phyloP scores from a whole-genome alignment of 83 land plant genomes.

The Larix sibirica region DNA sequence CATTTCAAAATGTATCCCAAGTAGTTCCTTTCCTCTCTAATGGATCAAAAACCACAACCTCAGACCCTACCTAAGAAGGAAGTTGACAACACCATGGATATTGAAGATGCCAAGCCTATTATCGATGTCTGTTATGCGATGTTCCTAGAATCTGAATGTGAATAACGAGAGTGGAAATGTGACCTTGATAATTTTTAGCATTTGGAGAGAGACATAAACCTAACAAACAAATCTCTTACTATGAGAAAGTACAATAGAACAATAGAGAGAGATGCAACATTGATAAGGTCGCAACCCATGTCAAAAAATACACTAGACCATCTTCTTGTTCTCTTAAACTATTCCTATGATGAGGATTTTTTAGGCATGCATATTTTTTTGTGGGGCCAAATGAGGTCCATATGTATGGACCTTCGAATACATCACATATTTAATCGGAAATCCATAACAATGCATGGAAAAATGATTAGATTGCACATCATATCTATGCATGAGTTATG shows the following conservation, averaged over 20 bases:
- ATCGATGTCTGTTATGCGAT: constrained; percentile 88
- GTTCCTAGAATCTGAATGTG: constrained; percentile 95
- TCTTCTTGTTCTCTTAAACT: constrained; percentile 67
- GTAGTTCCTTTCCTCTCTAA: background rate
- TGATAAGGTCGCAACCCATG: constrained; percentile 91
- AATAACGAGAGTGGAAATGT: constrained; percentile 93
- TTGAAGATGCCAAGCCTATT: constrained; percentile 46
- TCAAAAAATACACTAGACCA: constrained; percentile 80
- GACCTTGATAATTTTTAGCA: constrained; percentile 92
- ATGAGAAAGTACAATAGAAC: constrained; percentile 95
- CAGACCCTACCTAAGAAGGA: constrained; percentile 35
- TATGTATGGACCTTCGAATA: constrained; percentile 96
- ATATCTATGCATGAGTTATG: constrained; percentile 99
- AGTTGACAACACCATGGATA: constrained; percentile 29
- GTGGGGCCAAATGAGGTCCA: constrained; percentile 98
- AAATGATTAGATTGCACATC: constrained; percentile 97
- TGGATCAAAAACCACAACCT: constrained; percentile 2
- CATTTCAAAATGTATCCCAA: constrained; percentile 50
- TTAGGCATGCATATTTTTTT: constrained; percentile 82
- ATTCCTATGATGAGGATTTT: constrained; percentile 68
- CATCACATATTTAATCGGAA: constrained; percentile 85
- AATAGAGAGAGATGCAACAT: constrained; percentile 76
- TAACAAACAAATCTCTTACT: constrained; percentile 74
- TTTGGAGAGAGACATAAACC: constrained; percentile 91
- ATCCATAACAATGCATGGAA: constrained; percentile 90